Evolutionary conservation across 192 early-diverging fungal species (phyloP), one percentile per base, ranked within the genome.

Genomic region (Backusella psychrophila): DNA sequence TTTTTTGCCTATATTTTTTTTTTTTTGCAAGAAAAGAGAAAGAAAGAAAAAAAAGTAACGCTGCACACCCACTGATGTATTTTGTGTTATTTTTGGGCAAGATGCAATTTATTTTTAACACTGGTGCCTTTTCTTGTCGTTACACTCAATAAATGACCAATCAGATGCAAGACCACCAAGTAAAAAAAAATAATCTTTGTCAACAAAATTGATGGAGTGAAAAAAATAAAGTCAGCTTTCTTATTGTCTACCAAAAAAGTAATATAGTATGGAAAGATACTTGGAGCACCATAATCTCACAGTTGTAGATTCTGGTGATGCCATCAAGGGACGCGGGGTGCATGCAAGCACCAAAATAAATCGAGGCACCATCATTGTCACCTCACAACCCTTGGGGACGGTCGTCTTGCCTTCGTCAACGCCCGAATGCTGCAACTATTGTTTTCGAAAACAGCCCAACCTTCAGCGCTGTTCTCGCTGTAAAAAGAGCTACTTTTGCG

Each of bases 361-460:
- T 4, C 76, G 78, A n/a, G 82, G 86, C 14, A 52, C 76, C 3
- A 66, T 81, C 14, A 53, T 85, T 29, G 82, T 83, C 34, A 79
- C 78, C 11, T 87, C 86, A 2, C 86, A 83, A 36, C 76, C 80
- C 6, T 35, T 81, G 7, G 80, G 72, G 17, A 66, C 73, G 35
- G 53, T 81, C 3, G 33, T 63, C 38, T 75, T 81, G 65, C 59
- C 67, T n/a, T 59, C 67, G 5, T 42, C 42, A 6, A 74, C 67
- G 6, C 56, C 68, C 39, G 80, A 81, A 8, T 46, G 69, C 34
- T 81, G 80, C 38, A 81, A 81, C 19, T 78, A 75, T 31, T 81
- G 80, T 49, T 81, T 77, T 53, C 72, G 73, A 71, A 71, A 72
- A 69, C 53, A 68, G 33, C 52, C 66, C 26, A 59, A 19, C 56